A percentile compares a stretch with the other conserved stretches of the same genome.
These are phyloP conservation scores for Aspergillus puulaauensis DNA, from an alignment of 2,329 filamentous ascomycete genomes.

Conservation along the genomic window DNA sequence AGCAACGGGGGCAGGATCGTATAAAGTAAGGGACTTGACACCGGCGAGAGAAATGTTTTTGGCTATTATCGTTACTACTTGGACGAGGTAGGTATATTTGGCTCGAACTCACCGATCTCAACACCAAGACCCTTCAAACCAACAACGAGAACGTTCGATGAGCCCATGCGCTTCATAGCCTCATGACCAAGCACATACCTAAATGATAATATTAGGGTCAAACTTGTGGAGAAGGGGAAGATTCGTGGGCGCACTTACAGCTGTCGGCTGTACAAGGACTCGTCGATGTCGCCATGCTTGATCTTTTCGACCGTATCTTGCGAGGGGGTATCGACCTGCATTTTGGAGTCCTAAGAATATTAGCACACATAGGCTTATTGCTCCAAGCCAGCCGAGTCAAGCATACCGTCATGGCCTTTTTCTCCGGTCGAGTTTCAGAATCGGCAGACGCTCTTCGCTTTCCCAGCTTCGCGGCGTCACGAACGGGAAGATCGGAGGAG, in stretches of 20 bases:
- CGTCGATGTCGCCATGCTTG: constrained; percentile 66
- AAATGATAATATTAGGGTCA: not conserved
- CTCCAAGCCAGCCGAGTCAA: not conserved
- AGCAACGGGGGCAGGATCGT: constrained; percentile 80
- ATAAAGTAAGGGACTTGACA: constrained; percentile 93
- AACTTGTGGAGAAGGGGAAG: not conserved
- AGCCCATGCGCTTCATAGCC: constrained; percentile 98
- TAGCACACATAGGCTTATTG: not conserved
- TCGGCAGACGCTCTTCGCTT: constrained; percentile 53
- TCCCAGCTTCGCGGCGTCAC: constrained; percentile 49
- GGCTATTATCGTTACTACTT: constrained; percentile 50
- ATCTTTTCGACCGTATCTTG: constrained; percentile 59
- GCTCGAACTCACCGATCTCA: constrained; percentile 64
- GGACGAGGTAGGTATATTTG: constrained; percentile 15
- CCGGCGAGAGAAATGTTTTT: constrained; percentile 98
- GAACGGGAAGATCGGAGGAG: constrained; percentile 44
- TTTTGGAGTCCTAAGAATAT: constrained; percentile 51
- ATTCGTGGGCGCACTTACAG: constrained; percentile 40
- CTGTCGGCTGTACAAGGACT: constrained; percentile 67
- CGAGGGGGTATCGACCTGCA: constrained; percentile 62
- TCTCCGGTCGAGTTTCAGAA: constrained; percentile 48
- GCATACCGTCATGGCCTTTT: constrained; percentile 55
- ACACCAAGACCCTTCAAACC: constrained; percentile 93
- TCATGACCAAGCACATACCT: constrained; percentile 71
- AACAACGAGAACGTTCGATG: constrained; percentile 88